These are phyloP conservation scores for Geotrichum bryndzae DNA, from an alignment of 1,139 yeast species.

Conservation along the genomic window DNA sequence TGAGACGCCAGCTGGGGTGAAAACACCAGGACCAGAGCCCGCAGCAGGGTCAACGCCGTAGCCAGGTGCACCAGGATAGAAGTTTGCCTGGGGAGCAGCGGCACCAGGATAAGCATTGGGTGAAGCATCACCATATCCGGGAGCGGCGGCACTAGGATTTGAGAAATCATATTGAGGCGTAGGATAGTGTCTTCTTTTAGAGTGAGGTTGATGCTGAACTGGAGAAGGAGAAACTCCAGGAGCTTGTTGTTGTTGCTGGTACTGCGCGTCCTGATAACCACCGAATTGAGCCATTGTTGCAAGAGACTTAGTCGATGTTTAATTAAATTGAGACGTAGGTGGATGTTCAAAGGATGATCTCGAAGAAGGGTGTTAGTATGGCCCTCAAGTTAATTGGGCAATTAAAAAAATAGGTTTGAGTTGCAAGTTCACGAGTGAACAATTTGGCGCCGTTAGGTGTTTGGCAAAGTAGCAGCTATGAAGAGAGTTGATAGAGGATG, in stretches of 20 bases:
- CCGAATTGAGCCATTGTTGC: constrained; percentile 15
- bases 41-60: constrained; percentile 2
- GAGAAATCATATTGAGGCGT: constrained; percentile 17
- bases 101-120: constrained; percentile 7
- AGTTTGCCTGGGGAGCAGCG: not conserved
- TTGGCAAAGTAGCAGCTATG: not conserved
- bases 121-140: not conserved
- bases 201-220: constrained; percentile 5
- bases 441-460: not conserved
- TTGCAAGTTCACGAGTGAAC: not conserved
- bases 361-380: not conserved
- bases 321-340: not conserved
- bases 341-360: not conserved
- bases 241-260: constrained; percentile 7
- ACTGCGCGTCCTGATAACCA: constrained; percentile 11
- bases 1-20: constrained; percentile 16
- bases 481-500: not conserved
- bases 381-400: not conserved
- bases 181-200: constrained; percentile 16
- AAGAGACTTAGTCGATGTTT: not conserved
- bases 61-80: constrained; percentile 10
- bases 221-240: constrained; percentile 4
- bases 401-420: not conserved
- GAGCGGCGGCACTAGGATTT: constrained; percentile 8
- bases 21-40: constrained; percentile 9